phyloP scores from a whole-genome alignment of 2,329 filamentous ascomycete genomes.

The Cercospora sp. region DNA sequence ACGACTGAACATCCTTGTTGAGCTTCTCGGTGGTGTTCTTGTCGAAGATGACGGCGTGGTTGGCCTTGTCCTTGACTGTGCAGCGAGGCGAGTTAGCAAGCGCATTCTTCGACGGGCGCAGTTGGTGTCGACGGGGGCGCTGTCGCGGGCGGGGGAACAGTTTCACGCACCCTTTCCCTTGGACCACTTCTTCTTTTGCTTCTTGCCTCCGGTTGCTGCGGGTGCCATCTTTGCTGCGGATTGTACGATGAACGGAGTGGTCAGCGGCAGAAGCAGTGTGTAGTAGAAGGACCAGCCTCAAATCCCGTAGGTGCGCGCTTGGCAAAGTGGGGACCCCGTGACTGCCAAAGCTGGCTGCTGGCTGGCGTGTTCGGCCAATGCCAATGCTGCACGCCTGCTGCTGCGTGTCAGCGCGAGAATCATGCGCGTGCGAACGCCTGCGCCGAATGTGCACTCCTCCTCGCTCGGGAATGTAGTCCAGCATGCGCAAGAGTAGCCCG shows the following conservation, averaged over 20 bases:
- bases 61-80: constrained; percentile 99
- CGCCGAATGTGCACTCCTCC: neutral
- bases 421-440: neutral
- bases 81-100: constrained; percentile 30
- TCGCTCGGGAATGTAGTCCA: constrained; percentile 12
- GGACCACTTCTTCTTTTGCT: constrained; percentile 81
- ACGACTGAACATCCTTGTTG: constrained; percentile 99
- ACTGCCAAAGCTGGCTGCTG: neutral
- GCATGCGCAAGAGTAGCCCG: constrained; percentile 1
- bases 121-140: neutral
- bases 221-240: constrained; percentile 31
- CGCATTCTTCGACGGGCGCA: constrained; percentile 13
- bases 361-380: constrained; percentile 3
- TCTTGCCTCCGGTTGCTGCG: constrained; percentile 67
- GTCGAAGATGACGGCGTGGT: constrained; percentile 98
- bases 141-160: neutral
- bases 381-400: neutral
- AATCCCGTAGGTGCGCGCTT: constrained; percentile 8
- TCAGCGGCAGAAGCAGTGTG: constrained; percentile 1
- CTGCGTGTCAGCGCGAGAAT: constrained; percentile 12
- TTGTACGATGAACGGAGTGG: constrained; percentile 16
- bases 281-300: constrained; percentile 1
- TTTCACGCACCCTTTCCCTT: constrained; percentile 50
- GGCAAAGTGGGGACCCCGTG: constrained; percentile 5
- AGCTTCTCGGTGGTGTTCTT: constrained; percentile 97